phyloP scores from a whole-genome alignment of 2,329 filamentous ascomycete genomes.

The Pseudovirgaria hyperparasitica region DNA sequence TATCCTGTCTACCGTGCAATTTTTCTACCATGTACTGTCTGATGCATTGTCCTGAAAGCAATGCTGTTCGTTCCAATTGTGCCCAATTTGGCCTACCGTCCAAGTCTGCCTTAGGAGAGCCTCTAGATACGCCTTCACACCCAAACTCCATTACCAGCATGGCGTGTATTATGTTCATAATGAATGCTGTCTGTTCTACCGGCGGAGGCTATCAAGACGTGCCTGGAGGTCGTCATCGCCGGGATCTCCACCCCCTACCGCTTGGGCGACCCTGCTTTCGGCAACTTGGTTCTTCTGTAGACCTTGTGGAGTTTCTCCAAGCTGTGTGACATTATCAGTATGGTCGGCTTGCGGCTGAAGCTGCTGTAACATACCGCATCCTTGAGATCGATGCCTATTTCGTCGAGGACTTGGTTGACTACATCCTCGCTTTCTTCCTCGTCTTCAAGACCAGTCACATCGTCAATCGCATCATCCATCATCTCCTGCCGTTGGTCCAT shows the following conservation, averaged over 20 bases:
- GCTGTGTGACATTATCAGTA: conserved; percentile 37
- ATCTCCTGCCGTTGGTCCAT: conserved; percentile 99
- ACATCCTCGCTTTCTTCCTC: conserved; percentile 96
- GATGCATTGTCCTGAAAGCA: too few relatives aligned
- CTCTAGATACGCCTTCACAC: neutral
- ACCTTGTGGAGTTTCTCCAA: conserved; percentile 82
- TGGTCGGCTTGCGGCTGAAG: conserved; percentile 1
- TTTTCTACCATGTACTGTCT: too few relatives aligned
- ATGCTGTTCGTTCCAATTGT: too few relatives aligned
- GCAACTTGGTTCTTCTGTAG: conserved; percentile 60
- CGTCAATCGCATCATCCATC: conserved; percentile 98
- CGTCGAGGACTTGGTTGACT: conserved; percentile 89
- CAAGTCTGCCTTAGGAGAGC: neutral
- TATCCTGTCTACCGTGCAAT: too few relatives aligned
- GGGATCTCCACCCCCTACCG: conserved; percentile 57
- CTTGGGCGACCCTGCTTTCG: conserved; percentile 73
- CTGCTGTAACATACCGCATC: conserved; percentile 55
- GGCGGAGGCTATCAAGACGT: conserved; percentile 72
- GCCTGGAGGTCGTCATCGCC: conserved; percentile 86
- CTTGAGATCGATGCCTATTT: conserved; percentile 88
- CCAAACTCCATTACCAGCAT: too few relatives aligned
- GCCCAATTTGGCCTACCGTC: too few relatives aligned
- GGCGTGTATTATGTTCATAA: too few relatives aligned
- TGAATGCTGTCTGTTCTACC: conserved; percentile 25
- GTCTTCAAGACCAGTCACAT: conserved; percentile 79